Percentiles rank a stretch among this genome's conserved stretches.
phyloP scores from a whole-genome alignment of 73 alveolate genomes.

The Paramecium octaurelia region DNA sequence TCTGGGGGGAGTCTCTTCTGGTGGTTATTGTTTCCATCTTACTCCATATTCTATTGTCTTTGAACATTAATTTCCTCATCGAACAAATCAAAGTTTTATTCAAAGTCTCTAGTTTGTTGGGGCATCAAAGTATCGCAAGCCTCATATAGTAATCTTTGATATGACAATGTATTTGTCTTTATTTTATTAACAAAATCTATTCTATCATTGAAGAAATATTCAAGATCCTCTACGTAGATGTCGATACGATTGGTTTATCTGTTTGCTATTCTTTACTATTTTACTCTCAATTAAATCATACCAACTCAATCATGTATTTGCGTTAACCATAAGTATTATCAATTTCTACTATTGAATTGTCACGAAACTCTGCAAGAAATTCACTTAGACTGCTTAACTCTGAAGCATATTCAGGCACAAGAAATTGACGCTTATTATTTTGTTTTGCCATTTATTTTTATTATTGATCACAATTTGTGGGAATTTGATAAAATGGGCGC shows the following conservation, averaged over 20 bases:
- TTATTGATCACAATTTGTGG: neutral
- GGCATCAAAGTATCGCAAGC: constrained; percentile 71
- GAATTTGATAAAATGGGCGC: neutral
- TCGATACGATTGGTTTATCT: constrained; percentile 65
- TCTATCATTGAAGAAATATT: constrained; percentile 68
- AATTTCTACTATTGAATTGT: neutral
- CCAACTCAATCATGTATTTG: constrained; percentile 51
- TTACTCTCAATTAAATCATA: neutral
- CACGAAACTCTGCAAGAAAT: neutral
- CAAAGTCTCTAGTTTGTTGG: neutral
- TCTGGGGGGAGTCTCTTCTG: constrained; percentile 75
- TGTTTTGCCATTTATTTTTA: neutral
- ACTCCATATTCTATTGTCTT: constrained; percentile 74
- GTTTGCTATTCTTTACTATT: constrained; percentile 78
- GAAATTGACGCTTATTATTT: neutral
- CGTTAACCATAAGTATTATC: constrained; percentile 30
- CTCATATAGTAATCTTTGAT: constrained; percentile 71
- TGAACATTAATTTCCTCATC: constrained; percentile 68
- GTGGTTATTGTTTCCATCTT: constrained; percentile 31
- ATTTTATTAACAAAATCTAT: constrained; percentile 79
- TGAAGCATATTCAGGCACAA: neutral
- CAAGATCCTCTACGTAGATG: constrained; percentile 76
- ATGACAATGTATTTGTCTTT: constrained; percentile 80
- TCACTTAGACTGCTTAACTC: neutral
- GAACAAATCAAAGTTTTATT: constrained; percentile 65